phyloP scores from a whole-genome alignment of 805 yeast genomes.

The Candida rishiriensis region DNA sequence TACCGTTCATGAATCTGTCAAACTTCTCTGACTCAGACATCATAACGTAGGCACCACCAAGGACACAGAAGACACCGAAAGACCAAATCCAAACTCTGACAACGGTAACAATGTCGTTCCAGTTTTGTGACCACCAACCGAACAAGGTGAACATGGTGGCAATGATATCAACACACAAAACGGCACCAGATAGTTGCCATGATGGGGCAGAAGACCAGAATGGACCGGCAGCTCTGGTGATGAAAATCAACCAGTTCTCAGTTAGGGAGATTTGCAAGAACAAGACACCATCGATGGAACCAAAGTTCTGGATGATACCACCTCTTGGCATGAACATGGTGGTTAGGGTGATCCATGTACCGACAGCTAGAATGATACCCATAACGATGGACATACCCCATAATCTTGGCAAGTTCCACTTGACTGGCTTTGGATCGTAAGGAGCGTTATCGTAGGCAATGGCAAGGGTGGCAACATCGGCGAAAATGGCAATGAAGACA shows the following conservation, averaged over 20 bases:
- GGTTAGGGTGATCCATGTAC: constrained; percentile 88
- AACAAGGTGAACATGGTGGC: constrained; percentile 83
- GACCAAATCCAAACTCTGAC: constrained; percentile 89
- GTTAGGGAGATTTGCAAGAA: constrained; percentile 88
- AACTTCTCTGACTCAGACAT: constrained; percentile 71
- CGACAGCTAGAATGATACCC: constrained; percentile 77
- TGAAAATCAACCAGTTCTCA: constrained; percentile 92
- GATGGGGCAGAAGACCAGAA: constrained; percentile 94
- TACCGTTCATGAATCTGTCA: constrained; percentile 76
- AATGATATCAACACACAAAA: constrained; percentile 75
- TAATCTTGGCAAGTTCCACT: constrained; percentile 91
- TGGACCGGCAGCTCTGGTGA: constrained; percentile 93
- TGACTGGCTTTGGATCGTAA: constrained; percentile 81
- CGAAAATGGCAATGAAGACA: constrained; percentile 93
- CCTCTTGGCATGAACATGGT: constrained; percentile 81
- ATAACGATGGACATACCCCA: constrained; percentile 89
- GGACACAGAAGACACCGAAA: constrained; percentile 87
- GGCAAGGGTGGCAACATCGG: constrained; percentile 93
- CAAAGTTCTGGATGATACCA: constrained; percentile 91
- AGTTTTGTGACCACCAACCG: constrained; percentile 95
- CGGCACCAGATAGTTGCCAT: constrained; percentile 92
- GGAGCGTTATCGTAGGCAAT: constrained; percentile 74
- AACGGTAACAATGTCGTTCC: constrained; percentile 89
- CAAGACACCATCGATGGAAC: constrained; percentile 82
- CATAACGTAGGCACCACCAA: constrained; percentile 90